These are phyloP conservation scores for Aspergillus coremiiformis DNA, from an alignment of 495 filamentous ascomycete species.

Conservation along the genomic window DNA sequence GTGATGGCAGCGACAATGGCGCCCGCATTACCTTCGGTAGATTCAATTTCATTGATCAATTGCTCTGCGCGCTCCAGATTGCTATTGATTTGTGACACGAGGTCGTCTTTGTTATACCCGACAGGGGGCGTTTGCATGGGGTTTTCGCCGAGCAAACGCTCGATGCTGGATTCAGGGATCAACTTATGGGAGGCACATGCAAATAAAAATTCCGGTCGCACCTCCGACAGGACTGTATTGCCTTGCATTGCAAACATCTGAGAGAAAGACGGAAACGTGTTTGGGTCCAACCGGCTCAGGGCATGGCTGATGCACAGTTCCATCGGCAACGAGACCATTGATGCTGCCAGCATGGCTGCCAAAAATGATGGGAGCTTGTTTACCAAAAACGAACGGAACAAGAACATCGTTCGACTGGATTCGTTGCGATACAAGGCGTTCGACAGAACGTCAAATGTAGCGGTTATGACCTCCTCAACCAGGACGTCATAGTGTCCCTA, in stretches of 20 bases:
- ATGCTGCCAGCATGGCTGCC: conserved; percentile 48
- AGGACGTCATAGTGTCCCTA: conserved; percentile 70
- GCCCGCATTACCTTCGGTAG: conserved; percentile 91
- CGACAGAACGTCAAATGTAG: conserved; percentile 81
- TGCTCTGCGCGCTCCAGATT: conserved; percentile 66
- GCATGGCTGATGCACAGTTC: conserved; percentile 78
- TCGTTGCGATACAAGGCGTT: conserved; percentile 80
- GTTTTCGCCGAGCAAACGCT: conserved; percentile 74
- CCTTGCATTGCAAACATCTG: conserved; percentile 72
- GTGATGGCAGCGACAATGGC: conserved; percentile 77
- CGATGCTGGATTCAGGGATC: conserved; percentile 69
- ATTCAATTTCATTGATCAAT: conserved; percentile 72
- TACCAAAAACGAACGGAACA: conserved; percentile 85
- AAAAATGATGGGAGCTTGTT: conserved; percentile 88
- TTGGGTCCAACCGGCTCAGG: conserved; percentile 64
- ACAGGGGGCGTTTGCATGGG: conserved; percentile 74
- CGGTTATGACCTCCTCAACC: conserved; percentile 72
- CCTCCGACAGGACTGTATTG: conserved; percentile 68
- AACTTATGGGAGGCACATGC: conserved; percentile 81
- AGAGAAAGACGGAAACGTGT: conserved; percentile 72
- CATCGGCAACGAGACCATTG: conserved; percentile 59
- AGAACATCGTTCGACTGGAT: conserved; percentile 57
- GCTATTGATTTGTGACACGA: conserved; percentile 64
- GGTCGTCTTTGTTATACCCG: conserved; percentile 65
- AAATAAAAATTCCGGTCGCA: conserved; percentile 87